A percentile compares a stretch with the other conserved stretches of the same genome.
These are phyloP conservation scores for Inga laurina DNA, from an alignment of 306 rosid genomes.

Conservation along the genomic window DNA sequence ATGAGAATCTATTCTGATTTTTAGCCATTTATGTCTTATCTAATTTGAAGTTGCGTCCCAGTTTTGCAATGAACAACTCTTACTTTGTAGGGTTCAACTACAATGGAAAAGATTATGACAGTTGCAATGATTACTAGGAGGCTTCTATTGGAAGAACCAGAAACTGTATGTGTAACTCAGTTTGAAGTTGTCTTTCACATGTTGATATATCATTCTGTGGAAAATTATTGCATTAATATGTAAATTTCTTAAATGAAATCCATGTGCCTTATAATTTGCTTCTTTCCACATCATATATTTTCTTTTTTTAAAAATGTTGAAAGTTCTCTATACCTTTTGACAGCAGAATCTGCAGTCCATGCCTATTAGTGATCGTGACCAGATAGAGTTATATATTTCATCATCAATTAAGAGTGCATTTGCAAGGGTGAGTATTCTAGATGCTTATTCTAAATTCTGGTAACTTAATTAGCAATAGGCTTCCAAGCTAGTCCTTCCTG, in stretches of 20 bases:
- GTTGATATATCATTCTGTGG: slow-evolving; percentile 25
- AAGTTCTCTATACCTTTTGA: slow-evolving; percentile 28
- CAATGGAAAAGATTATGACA: slow-evolving; percentile 80
- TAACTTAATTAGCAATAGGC: slow-evolving; percentile 16
- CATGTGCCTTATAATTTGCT: neutral
- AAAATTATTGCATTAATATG: slow-evolving; percentile 4
- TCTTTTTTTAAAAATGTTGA: slow-evolving; percentile 1
- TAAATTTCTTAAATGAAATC: slow-evolving; percentile 8
- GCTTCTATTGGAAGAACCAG: slow-evolving; percentile 94
- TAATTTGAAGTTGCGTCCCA: slow-evolving; percentile 24
- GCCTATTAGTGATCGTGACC: slow-evolving; percentile 80
- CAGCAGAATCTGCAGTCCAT: slow-evolving; percentile 66
- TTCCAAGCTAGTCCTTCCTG: neutral
- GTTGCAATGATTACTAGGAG: slow-evolving; percentile 95
- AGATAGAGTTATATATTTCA: slow-evolving; percentile 77
- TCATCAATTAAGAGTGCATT: slow-evolving; percentile 81
- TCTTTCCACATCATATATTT: neutral
- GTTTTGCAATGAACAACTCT: slow-evolving; percentile 28
- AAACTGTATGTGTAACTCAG: slow-evolving; percentile 50
- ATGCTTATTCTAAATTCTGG: slow-evolving; percentile 25
- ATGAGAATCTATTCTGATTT: slow-evolving; percentile 6
- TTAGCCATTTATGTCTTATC: slow-evolving; percentile 24
- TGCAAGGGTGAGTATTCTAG: slow-evolving; percentile 72
- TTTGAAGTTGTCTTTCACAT: slow-evolving; percentile 32
- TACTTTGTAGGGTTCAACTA: slow-evolving; percentile 60